phyloP scores from a whole-genome alignment of 1,284 basidiomycete species.

The Moesziomyces parantarcticus region DNA sequence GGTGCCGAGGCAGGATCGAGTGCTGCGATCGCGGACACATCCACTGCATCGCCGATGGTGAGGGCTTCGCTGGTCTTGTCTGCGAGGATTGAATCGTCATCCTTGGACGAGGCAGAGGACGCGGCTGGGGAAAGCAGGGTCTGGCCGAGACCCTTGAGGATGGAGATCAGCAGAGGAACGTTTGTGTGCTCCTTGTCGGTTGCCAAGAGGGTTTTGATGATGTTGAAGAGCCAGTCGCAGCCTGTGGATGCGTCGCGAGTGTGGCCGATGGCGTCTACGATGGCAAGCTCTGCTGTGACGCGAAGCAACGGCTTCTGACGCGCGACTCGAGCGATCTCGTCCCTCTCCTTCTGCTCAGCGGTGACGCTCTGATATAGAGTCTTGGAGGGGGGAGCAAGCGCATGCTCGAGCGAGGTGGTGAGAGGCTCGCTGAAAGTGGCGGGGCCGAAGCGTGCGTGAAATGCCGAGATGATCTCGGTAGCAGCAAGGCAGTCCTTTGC shows the following conservation, averaged over 20 bases:
- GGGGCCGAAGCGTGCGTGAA: slow-evolving; percentile 87
- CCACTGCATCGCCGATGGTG: slow-evolving; percentile 26
- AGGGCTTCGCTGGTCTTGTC: slow-evolving; percentile 6
- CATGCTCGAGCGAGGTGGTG: slow-evolving; percentile 75
- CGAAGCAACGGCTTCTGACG: slow-evolving; percentile 87
- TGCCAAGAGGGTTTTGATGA: slow-evolving; percentile 74
- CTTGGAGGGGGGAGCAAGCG: slow-evolving; percentile 72
- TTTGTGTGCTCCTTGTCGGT: slow-evolving; percentile 87
- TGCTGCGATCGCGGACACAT: slow-evolving; percentile 13
- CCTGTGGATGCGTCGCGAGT: slow-evolving; percentile 17
- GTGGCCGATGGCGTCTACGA: slow-evolving; percentile 76
- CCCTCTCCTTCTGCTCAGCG: slow-evolving; percentile 89
- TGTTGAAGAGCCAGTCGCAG: slow-evolving; percentile 73
- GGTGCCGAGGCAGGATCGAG: slow-evolving; percentile 65
- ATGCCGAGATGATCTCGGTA: slow-evolving; percentile 81
- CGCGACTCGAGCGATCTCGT: slow-evolving; percentile 81
- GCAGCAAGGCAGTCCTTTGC: slow-evolving; percentile 91
- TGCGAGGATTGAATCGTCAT: slow-evolving; percentile 9
- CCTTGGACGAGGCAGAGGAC: slow-evolving; percentile 3
- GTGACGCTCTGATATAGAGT: slow-evolving; percentile 72
- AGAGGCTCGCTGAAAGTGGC: slow-evolving; percentile 79
- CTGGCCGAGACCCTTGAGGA: slow-evolving; percentile 84
- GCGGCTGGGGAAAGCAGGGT: slow-evolving; percentile 73
- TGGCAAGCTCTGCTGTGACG: slow-evolving; percentile 86
- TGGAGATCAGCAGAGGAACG: slow-evolving; percentile 81